Evolutionary conservation across 2,329 filamentous ascomycete genomes (phyloP).

Genomic region (Diaporthe nobilis): DNA sequence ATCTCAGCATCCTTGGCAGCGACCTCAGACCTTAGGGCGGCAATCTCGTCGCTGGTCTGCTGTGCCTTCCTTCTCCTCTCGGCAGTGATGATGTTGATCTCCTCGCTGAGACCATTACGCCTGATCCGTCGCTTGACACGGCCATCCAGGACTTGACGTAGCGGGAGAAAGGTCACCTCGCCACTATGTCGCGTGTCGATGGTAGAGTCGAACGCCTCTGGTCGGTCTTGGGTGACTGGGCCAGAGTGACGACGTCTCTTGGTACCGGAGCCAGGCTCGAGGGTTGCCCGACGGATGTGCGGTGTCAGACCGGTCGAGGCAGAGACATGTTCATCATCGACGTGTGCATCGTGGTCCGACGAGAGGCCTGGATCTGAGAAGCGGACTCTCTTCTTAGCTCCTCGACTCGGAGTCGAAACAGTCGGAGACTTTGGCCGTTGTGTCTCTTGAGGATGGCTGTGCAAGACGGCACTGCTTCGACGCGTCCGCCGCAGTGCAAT

Average conservation of each 20-base stretch:
- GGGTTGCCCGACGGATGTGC: slow-evolving; percentile 66
- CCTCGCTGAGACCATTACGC: slow-evolving; percentile 70
- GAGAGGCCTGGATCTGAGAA: slow-evolving; percentile 71
- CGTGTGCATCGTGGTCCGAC: slow-evolving; percentile 45
- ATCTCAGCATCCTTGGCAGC: slow-evolving; percentile 67
- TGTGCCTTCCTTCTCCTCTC: slow-evolving; percentile 59
- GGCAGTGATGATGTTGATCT: slow-evolving; percentile 67
- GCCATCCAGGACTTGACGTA: slow-evolving; percentile 70
- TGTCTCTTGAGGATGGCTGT: slow-evolving; percentile 43
- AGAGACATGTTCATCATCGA: slow-evolving; percentile 41
- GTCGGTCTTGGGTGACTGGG: slow-evolving; percentile 48
- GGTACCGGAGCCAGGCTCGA: slow-evolving; percentile 48
- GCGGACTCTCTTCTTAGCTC: slow-evolving; percentile 65
- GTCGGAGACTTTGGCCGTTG: slow-evolving; percentile 18
- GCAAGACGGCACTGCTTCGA: slow-evolving; percentile 55
- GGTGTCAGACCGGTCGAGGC: slow-evolving; percentile 70
- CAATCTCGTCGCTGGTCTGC: slow-evolving; percentile 62
- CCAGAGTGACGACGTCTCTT: slow-evolving; percentile 63
- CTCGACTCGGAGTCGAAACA: slow-evolving; percentile 49
- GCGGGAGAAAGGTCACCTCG: slow-evolving; percentile 61
- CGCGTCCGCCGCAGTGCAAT: slow-evolving; percentile 70
- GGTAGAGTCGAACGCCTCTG: slow-evolving; percentile 40
- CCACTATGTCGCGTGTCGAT: slow-evolving; percentile 49
- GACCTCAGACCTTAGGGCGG: slow-evolving; percentile 63
- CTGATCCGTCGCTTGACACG: slow-evolving; percentile 70